Evolutionary conservation across 1,139 yeast species (phyloP).

Genomic region (Sugiyamaella xylanicola): DNA sequence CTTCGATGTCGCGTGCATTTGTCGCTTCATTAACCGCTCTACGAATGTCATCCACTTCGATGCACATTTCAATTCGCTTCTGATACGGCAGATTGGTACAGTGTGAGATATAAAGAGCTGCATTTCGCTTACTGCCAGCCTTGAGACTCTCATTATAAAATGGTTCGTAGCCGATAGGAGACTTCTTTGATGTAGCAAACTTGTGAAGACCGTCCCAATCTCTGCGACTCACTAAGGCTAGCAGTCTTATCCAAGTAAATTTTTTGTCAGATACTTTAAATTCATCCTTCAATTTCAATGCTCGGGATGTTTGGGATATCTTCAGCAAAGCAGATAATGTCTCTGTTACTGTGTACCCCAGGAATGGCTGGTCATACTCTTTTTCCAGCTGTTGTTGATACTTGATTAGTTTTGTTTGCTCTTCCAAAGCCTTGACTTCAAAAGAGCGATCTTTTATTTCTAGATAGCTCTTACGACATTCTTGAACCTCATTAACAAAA

Average conservation of each 20-base stretch:
- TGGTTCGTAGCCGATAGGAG: slow-evolving; percentile 75
- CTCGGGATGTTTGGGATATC: slow-evolving; percentile 61
- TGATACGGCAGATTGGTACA: slow-evolving; percentile 43
- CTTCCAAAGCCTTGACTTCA: slow-evolving; percentile 46
- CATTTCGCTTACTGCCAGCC: slow-evolving; percentile 52
- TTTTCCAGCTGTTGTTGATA: slow-evolving; percentile 56
- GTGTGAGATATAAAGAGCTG: slow-evolving; percentile 46
- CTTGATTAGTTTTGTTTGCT: slow-evolving; percentile 54
- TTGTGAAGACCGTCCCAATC: slow-evolving; percentile 65
- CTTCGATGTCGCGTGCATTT: slow-evolving; percentile 54
- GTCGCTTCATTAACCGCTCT: slow-evolving; percentile 65
- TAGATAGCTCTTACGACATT: slow-evolving; percentile 34
- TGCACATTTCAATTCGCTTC: slow-evolving; percentile 53
- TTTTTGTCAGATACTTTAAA: slow-evolving; percentile 66
- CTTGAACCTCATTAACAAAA: slow-evolving; percentile 33
- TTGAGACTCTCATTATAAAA: slow-evolving; percentile 58
- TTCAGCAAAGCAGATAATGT: slow-evolving; percentile 58
- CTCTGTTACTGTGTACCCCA: slow-evolving; percentile 55
- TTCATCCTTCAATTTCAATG: slow-evolving; percentile 58
- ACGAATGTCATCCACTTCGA: slow-evolving; percentile 56
- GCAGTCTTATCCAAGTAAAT: slow-evolving; percentile 63
- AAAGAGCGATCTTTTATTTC: slow-evolving; percentile 37
- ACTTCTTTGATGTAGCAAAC: slow-evolving; percentile 52
- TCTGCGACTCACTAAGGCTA: slow-evolving; percentile 52
- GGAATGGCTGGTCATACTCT: slow-evolving; percentile 59